These are phyloP conservation scores for Trichophyton mentagrophytes DNA, from an alignment of 2,329 filamentous ascomycete genomes.

Conservation along the genomic window DNA sequence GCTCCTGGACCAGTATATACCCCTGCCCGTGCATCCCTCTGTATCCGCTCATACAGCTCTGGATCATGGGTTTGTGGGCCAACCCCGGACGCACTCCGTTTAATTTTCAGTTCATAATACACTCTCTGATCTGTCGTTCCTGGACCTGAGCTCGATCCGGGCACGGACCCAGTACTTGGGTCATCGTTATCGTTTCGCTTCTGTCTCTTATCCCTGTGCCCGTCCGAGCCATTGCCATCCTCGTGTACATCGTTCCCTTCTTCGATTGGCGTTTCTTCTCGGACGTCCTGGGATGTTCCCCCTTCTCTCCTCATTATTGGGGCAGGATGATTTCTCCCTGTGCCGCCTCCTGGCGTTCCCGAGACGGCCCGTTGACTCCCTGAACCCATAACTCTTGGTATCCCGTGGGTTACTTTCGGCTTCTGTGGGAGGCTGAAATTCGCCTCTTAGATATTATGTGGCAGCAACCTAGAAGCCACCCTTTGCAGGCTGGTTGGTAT, in stretches of 20 bases:
- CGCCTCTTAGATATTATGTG: background rate
- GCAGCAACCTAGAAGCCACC: background rate
- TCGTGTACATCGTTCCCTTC: background rate
- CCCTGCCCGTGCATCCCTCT: constrained; percentile 3
- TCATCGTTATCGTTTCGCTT: background rate
- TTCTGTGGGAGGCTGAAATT: background rate
- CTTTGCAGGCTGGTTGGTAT: background rate
- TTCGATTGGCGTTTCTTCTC: background rate
- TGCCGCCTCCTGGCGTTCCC: background rate
- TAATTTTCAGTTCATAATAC: background rate
- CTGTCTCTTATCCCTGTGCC: constrained; percentile 1
- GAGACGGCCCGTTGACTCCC: background rate
- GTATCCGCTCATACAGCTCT: constrained; percentile 9
- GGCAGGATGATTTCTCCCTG: background rate
- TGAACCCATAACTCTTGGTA: background rate
- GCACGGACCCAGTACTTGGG: background rate
- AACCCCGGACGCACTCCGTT: background rate
- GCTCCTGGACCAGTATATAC: constrained; percentile 6
- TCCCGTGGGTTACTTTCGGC: background rate
- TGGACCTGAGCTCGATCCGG: background rate
- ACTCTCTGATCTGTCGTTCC: background rate
- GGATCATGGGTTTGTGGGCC: constrained; percentile 8
- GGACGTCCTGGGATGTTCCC: background rate
- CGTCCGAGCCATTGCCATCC: background rate
- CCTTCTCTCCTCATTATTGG: background rate